These are phyloP conservation scores for Aquilaria agallochum DNA, from an alignment of 441 rosid genomes.

Conservation along the genomic window DNA sequence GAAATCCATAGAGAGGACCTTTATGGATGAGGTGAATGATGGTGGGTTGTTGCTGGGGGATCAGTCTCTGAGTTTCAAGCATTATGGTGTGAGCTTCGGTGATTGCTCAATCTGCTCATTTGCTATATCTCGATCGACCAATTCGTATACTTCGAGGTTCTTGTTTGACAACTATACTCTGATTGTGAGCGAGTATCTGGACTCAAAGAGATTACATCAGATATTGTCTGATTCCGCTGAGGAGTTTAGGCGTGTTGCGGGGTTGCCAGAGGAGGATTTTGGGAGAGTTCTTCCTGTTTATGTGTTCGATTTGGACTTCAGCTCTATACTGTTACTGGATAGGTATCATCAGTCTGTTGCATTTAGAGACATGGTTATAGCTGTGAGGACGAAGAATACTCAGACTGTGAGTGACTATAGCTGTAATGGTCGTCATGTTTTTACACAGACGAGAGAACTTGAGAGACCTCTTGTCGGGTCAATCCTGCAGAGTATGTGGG, in stretches of 20 bases:
- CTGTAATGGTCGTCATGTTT: slow-evolving; percentile 88
- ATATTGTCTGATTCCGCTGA: slow-evolving; percentile 75
- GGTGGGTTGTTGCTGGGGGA: slow-evolving; percentile 70
- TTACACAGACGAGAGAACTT: slow-evolving; percentile 72
- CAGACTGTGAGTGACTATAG: slow-evolving; percentile 94
- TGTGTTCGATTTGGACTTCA: slow-evolving; percentile 84
- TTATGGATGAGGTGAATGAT: slow-evolving; percentile 60
- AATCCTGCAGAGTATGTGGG: slow-evolving; percentile 97
- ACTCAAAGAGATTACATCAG: slow-evolving; percentile 88
- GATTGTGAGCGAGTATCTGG: slow-evolving; percentile 95
- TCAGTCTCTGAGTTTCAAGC: slow-evolving; percentile 64
- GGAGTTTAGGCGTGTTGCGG: slow-evolving; percentile 68
- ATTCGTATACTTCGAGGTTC: slow-evolving; percentile 89
- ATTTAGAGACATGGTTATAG: slow-evolving; percentile 87
- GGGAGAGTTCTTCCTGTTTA: slow-evolving; percentile 85
- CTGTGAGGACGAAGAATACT: slow-evolving; percentile 77
- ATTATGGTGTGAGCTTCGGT: slow-evolving; percentile 46
- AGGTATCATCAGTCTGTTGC: slow-evolving; percentile 89
- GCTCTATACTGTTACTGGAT: slow-evolving; percentile 62
- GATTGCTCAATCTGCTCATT: slow-evolving; percentile 82
- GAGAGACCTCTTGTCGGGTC: slow-evolving; percentile 89
- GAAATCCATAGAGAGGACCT: slow-evolving; percentile 54
- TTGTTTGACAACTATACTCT: slow-evolving; percentile 90
- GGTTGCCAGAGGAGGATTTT: slow-evolving; percentile 69
- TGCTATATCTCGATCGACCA: slow-evolving; percentile 72